These are phyloP conservation scores for Cicer yamashitae DNA, from an alignment of 306 rosid genomes.

Conservation along the genomic window DNA sequence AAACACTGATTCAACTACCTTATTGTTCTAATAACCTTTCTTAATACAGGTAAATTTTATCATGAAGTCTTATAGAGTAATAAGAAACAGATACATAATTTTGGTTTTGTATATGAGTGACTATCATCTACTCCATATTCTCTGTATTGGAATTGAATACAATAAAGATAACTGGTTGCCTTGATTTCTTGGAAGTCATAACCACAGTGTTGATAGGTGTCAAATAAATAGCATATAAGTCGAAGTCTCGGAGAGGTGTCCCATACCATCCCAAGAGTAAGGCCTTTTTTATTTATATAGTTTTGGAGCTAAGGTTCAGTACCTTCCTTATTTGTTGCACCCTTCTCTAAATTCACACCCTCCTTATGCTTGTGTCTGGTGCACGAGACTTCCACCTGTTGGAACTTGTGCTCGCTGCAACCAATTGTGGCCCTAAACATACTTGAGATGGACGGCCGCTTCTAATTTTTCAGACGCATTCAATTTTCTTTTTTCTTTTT, in stretches of 20 bases:
- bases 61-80: too few species aligned
- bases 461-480: too few species aligned
- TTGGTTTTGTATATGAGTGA: too few species aligned
- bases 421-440: too few species aligned
- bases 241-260: not conserved
- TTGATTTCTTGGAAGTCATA: conserved; percentile 25
- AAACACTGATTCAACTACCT: too few species aligned
- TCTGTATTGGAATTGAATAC: not conserved
- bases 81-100: too few species aligned
- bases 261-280: not conserved
- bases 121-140: not conserved
- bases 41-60: too few species aligned
- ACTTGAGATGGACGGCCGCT: too few species aligned
- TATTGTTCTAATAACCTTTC: too few species aligned
- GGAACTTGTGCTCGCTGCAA: too few species aligned
- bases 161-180: not conserved
- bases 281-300: not conserved
- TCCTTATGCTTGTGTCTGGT: conserved; percentile 8
- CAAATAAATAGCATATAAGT: conserved; percentile 1
- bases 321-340: not conserved
- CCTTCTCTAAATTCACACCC: conserved; percentile 41
- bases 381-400: conserved; percentile 13
- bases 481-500: too few species aligned
- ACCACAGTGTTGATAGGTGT: conserved; percentile 9
- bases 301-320: not conserved